phyloP scores from a whole-genome alignment of 1,139 yeast genomes.

The Saccharomyces uvarum region DNA sequence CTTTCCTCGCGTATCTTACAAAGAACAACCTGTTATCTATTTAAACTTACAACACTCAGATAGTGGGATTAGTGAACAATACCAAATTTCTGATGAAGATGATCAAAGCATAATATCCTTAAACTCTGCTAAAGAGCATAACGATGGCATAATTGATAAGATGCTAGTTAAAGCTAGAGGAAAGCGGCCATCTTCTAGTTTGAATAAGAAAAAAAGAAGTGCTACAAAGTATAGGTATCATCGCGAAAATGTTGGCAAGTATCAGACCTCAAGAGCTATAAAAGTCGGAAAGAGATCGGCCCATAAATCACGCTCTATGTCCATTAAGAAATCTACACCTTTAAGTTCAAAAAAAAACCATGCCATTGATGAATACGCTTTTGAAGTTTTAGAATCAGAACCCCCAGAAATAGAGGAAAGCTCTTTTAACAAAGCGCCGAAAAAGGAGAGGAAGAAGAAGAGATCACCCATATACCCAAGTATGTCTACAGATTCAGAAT shows the following conservation, averaged over 20 bases:
- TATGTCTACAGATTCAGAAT: conserved; percentile 8
- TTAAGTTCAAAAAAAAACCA: neutral
- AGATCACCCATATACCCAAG: conserved; percentile 1
- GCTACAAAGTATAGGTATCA: neutral
- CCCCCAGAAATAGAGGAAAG: neutral
- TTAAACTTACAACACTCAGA: neutral
- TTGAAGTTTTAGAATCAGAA: neutral
- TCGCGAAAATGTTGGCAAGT: neutral
- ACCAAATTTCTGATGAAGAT: neutral
- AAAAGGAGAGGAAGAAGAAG: neutral
- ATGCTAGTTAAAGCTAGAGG: neutral
- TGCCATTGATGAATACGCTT: neutral
- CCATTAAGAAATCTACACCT: neutral
- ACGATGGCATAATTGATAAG: neutral
- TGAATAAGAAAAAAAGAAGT: neutral
- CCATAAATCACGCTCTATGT: neutral
- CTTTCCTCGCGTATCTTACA: neutral
- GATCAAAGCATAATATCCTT: neutral
- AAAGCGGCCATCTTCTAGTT: neutral
- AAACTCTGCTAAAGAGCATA: neutral
- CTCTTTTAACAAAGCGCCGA: neutral
- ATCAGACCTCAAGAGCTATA: neutral
- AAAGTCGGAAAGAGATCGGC: neutral
- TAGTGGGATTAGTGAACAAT: neutral
- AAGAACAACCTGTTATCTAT: neutral